Conservation (phyloP, 805 yeast species). For the Aciculoconidium aculeatum region DNA sequence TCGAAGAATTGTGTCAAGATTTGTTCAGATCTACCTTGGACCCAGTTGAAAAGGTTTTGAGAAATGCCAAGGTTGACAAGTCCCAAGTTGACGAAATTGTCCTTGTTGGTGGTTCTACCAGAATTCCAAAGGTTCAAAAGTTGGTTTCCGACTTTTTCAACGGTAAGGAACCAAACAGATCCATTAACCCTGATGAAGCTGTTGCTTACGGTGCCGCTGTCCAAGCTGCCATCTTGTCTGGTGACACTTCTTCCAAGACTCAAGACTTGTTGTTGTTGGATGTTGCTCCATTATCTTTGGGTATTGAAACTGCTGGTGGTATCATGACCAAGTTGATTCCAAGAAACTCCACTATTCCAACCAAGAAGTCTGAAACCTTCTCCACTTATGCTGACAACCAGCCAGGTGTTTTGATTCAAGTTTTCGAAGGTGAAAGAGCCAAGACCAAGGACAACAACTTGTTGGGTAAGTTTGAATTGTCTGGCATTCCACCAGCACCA, state of each 20-base stretch:
- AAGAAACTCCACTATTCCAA: conserved; percentile 96
- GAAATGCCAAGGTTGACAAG: conserved; percentile 87
- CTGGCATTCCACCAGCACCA: conserved; percentile 98
- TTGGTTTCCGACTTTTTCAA: conserved; percentile 93
- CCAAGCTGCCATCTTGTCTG: conserved; percentile 94
- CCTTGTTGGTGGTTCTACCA: conserved; percentile 95
- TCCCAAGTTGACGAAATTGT: conserved; percentile 88
- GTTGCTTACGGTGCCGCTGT: conserved; percentile 99
- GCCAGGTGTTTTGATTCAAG: conserved; percentile 97
- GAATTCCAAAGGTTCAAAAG: conserved; percentile 96
- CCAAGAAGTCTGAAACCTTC: conserved; percentile 95
- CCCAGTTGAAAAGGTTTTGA: conserved; percentile 92
- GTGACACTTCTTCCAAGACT: conserved; percentile 94
- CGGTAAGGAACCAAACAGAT: conserved; percentile 95
- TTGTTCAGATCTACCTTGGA: conserved; percentile 89
- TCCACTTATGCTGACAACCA: conserved; percentile 97
- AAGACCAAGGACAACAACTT: conserved; percentile 93
- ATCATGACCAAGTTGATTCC: conserved; percentile 97
- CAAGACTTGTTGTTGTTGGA: conserved; percentile 91
- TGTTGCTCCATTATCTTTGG: conserved; percentile 95
- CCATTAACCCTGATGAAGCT: conserved; percentile 98
- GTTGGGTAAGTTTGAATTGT: conserved; percentile 93
- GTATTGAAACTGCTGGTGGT: conserved; percentile 99
- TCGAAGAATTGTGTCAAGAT: conserved; percentile 93
- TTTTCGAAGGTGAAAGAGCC: conserved; percentile 97